These are phyloP conservation scores for Echium plantagineum DNA, from an alignment of 257 asterid genomes.

Conservation along the genomic window DNA sequence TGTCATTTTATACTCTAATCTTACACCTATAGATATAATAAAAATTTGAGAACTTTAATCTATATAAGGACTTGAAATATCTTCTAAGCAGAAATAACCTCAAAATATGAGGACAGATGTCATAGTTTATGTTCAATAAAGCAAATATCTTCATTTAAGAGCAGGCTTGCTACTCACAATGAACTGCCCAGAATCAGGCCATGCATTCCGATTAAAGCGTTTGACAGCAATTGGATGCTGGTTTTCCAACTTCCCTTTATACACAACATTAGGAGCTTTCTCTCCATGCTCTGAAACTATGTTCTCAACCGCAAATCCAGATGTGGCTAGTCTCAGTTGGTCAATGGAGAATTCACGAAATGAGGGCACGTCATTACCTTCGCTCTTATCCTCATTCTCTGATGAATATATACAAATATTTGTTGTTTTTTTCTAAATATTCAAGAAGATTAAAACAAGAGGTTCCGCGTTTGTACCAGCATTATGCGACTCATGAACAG, in stretches of 20 bases:
- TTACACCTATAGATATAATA: no score
- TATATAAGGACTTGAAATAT: slow-evolving; percentile 2
- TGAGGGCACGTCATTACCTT: slow-evolving; percentile 57
- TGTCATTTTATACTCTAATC: background rate
- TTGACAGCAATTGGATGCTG: slow-evolving; percentile 84
- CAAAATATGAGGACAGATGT: background rate
- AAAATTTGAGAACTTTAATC: background rate
- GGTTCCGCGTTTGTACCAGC: slow-evolving; percentile 12
- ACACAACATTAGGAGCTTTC: slow-evolving; percentile 93
- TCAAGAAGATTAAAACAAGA: background rate
- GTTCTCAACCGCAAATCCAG: slow-evolving; percentile 88
- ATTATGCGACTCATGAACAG: slow-evolving; percentile 17
- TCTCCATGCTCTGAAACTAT: slow-evolving; percentile 95
- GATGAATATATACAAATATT: background rate
- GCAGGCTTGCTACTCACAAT: slow-evolving; percentile 37
- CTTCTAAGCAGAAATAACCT: background rate
- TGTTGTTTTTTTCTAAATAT: background rate
- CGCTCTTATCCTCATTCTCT: slow-evolving; percentile 66
- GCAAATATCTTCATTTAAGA: background rate
- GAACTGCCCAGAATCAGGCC: slow-evolving; percentile 86
- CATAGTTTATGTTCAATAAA: background rate
- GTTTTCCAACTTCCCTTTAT: slow-evolving; percentile 77
- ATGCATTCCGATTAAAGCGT: slow-evolving; percentile 82
- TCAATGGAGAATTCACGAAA: slow-evolving; percentile 81
- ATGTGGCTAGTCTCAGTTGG: slow-evolving; percentile 71